phyloP scores from a whole-genome alignment of 139 green algal genomes.

The Axilococcus clingmanii region DNA sequence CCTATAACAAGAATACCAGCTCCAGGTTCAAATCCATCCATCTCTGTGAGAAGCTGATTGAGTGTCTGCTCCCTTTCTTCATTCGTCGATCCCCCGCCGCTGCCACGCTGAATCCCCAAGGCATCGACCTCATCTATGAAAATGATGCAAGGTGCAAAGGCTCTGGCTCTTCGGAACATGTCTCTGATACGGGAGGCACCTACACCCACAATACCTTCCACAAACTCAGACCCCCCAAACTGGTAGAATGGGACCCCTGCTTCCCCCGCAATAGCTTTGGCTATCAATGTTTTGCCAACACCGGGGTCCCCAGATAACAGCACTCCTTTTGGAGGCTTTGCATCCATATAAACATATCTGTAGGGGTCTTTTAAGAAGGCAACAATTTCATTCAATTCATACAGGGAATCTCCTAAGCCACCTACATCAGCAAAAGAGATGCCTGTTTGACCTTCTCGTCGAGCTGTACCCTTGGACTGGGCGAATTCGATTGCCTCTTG shows the following conservation, averaged over 20 bases:
- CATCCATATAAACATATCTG: slow-evolving; percentile 61
- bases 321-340: slow-evolving; percentile 87
- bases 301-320: slow-evolving; percentile 87
- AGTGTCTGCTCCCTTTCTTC: slow-evolving; percentile 86
- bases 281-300: slow-evolving; percentile 85
- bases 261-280: slow-evolving; percentile 90
- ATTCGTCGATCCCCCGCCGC: slow-evolving; percentile 44
- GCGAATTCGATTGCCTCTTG: slow-evolving; percentile 84
- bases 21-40: slow-evolving; percentile 95
- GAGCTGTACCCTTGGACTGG: slow-evolving; percentile 70
- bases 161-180: slow-evolving; percentile 88
- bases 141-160: slow-evolving; percentile 83
- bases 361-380: slow-evolving; percentile 87
- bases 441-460: slow-evolving; percentile 71
- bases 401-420: slow-evolving; percentile 73
- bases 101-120: slow-evolving; percentile 72
- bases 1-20: slow-evolving; percentile 92
- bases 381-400: slow-evolving; percentile 72
- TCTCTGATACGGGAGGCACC: slow-evolving; percentile 89
- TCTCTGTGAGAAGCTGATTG: slow-evolving; percentile 97
- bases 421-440: slow-evolving; percentile 87
- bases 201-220: slow-evolving; percentile 94
- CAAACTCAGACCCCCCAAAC: slow-evolving; percentile 96
- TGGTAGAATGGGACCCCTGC: slow-evolving; percentile 80
- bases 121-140: slow-evolving; percentile 99